Evolutionary conservation across 805 yeast species (phyloP).

Genomic region (Lipomyces japonicus): DNA sequence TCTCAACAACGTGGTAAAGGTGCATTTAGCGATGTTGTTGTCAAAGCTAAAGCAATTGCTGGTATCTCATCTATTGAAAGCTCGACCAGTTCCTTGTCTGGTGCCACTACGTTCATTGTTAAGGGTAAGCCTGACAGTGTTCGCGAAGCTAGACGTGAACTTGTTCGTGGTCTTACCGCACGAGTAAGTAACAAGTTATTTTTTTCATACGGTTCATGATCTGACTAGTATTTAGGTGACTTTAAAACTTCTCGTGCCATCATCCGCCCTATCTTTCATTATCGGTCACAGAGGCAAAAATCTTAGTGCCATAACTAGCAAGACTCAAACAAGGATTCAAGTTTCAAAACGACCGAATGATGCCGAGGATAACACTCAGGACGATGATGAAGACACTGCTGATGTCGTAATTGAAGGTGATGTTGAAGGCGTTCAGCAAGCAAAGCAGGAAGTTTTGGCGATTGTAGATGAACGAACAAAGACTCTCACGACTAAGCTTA

Average conservation of each 20-base stretch:
- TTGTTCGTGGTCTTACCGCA: conserved; percentile 70
- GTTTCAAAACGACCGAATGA: conserved; percentile 44
- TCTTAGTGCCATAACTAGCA: conserved; percentile 71
- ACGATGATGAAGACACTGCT: conserved; percentile 60
- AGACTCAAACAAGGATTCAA: conserved; percentile 65
- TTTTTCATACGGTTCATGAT: background rate
- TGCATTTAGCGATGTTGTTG: conserved; percentile 65
- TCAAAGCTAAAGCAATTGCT: conserved; percentile 34
- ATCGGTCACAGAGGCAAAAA: conserved; percentile 86
- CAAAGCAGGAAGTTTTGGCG: conserved; percentile 62
- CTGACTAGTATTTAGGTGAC: conserved; percentile 27
- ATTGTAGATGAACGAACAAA: conserved; percentile 58
- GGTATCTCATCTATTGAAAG: conserved; percentile 23
- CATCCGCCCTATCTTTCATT: conserved; percentile 67
- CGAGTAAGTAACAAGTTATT: conserved; percentile 46
- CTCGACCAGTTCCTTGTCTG: conserved; percentile 20
- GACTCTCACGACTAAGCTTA: conserved; percentile 26
- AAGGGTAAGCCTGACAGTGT: conserved; percentile 70
- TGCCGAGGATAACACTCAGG: conserved; percentile 35
- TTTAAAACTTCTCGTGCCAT: conserved; percentile 63
- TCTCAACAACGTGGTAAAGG: conserved; percentile 52
- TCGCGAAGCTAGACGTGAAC: conserved; percentile 65
- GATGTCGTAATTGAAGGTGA: conserved; percentile 75
- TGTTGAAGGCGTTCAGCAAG: conserved; percentile 71
- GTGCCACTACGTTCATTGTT: conserved; percentile 68